phyloP scores from a whole-genome alignment of 2,329 filamentous ascomycete genomes.

The Neurospora sp. region DNA sequence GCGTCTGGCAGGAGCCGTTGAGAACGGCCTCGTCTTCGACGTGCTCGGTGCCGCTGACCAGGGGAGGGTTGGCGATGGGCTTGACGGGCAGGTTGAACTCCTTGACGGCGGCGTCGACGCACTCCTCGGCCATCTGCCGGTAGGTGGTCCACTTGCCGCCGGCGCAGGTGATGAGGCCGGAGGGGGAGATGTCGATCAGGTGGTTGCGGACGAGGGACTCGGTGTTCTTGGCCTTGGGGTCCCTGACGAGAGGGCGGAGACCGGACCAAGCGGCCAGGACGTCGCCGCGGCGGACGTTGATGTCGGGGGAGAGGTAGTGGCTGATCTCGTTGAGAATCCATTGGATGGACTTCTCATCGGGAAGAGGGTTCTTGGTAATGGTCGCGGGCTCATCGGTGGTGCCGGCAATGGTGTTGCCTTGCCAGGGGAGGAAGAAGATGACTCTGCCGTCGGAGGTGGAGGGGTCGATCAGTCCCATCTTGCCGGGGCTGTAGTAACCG shows the following conservation, averaged over 20 bases:
- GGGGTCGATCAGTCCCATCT: constrained; percentile 77
- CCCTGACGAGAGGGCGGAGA: constrained; percentile 70
- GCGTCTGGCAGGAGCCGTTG: constrained; percentile 66
- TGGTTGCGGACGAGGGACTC: constrained; percentile 78
- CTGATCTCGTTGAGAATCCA: constrained; percentile 75
- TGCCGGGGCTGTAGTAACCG: constrained; percentile 66
- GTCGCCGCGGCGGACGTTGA: constrained; percentile 63
- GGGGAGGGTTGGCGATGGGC: constrained; percentile 43
- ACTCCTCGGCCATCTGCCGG: constrained; percentile 80
- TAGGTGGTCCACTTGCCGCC: constrained; percentile 87
- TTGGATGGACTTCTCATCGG: constrained; percentile 67
- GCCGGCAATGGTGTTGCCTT: constrained; percentile 76
- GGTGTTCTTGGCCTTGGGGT: constrained; percentile 72
- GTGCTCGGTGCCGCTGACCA: constrained; percentile 56
- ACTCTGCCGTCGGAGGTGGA: constrained; percentile 77
- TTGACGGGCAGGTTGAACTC: constrained; percentile 51
- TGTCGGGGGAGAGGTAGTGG: constrained; percentile 66
- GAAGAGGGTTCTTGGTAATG: constrained; percentile 60
- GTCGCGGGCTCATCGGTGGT: constrained; percentile 68
- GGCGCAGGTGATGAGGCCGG: constrained; percentile 69
- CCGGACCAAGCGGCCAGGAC: constrained; percentile 73
- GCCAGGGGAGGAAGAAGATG: constrained; percentile 82
- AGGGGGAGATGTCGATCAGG: constrained; percentile 63
- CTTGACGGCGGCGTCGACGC: constrained; percentile 67
- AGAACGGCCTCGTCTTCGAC: constrained; percentile 63